Conservation (phyloP, 805 yeast genomes). For the Suhomyces canberraensis region DNA sequence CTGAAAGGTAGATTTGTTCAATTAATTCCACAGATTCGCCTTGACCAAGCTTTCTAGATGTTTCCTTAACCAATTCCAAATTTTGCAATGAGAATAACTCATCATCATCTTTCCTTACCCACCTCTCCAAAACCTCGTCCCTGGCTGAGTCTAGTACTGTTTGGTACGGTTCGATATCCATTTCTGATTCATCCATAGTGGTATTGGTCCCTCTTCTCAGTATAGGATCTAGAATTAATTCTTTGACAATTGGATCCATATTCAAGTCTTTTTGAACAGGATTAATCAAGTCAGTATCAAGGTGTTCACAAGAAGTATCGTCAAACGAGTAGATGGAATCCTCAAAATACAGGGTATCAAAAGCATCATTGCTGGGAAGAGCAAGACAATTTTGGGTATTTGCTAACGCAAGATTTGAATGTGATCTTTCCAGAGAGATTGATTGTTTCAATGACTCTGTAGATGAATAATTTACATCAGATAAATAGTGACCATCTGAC, state of each 20-base stretch:
- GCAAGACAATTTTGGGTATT: too few species aligned
- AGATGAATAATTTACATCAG: too few species aligned
- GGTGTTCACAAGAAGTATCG: too few species aligned
- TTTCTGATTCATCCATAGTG: constrained; percentile 1
- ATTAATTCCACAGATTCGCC: neutral
- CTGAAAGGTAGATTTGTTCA: constrained; percentile 2
- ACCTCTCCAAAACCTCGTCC: neutral
- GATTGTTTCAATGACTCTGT: too few species aligned
- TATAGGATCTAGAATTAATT: constrained; percentile 4
- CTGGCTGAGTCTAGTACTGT: too few species aligned
- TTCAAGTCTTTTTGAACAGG: constrained; percentile 9
- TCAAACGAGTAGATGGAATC: constrained; percentile 3
- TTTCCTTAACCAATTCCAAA: neutral
- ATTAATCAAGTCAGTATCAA: constrained; percentile 2
- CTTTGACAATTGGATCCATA: constrained; percentile 6
- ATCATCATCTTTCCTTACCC: neutral
- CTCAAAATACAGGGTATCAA: neutral
- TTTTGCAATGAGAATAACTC: neutral
- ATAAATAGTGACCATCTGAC: too few species aligned
- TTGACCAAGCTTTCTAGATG: neutral
- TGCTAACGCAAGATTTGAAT: too few species aligned
- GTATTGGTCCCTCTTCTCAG: constrained; percentile 5
- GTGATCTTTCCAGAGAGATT: too few species aligned
- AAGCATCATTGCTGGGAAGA: too few species aligned
- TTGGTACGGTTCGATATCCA: neutral